These are phyloP conservation scores for Ophiostoma angusticollis DNA, from an alignment of 2,329 filamentous ascomycete genomes.

Conservation along the genomic window DNA sequence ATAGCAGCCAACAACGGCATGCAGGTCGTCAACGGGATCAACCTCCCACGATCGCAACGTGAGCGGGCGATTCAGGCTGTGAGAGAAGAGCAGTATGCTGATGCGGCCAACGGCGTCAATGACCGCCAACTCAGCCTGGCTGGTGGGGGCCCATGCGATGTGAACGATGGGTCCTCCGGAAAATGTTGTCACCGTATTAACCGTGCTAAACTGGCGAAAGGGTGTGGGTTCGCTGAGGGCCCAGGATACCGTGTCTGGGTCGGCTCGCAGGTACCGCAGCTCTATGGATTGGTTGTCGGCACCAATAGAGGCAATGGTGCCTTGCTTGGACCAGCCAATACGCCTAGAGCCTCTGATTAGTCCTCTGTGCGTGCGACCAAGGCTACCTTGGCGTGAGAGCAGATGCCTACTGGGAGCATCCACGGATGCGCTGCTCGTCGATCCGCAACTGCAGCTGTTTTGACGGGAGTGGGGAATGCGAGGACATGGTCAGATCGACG, in stretches of 20 bases:
- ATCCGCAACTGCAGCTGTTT: conserved; percentile 61
- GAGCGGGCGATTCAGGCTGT: conserved; percentile 60
- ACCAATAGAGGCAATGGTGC: conserved; percentile 72
- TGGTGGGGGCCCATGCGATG: conserved; percentile 63
- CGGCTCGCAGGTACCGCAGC: conserved; percentile 58
- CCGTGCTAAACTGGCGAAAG: conserved; percentile 46
- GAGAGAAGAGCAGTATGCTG: conserved; percentile 57
- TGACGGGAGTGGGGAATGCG: conserved; percentile 34
- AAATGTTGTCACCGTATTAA: conserved; percentile 22
- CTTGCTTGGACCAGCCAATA: conserved; percentile 78
- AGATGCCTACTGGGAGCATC: conserved; percentile 64
- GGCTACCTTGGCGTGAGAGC: neutral
- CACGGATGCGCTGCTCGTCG: conserved; percentile 61
- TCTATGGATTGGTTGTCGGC: conserved; percentile 58
- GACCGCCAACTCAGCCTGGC: conserved; percentile 67
- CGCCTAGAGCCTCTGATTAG: conserved; percentile 43
- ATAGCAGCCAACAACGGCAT: conserved; percentile 68
- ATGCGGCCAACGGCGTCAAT: conserved; percentile 70
- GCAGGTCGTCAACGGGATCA: conserved; percentile 63
- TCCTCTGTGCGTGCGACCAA: too few species aligned
- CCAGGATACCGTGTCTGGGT: conserved; percentile 60
- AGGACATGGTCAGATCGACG: conserved; percentile 35
- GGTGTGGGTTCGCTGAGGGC: conserved; percentile 58
- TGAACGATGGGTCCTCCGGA: conserved; percentile 61
- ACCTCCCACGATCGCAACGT: conserved; percentile 46